A percentile compares a stretch with the other conserved stretches of the same genome.
phyloP scores from a whole-genome alignment of 2,329 filamentous ascomycete species.

The Chrysoporthe puriensis region DNA sequence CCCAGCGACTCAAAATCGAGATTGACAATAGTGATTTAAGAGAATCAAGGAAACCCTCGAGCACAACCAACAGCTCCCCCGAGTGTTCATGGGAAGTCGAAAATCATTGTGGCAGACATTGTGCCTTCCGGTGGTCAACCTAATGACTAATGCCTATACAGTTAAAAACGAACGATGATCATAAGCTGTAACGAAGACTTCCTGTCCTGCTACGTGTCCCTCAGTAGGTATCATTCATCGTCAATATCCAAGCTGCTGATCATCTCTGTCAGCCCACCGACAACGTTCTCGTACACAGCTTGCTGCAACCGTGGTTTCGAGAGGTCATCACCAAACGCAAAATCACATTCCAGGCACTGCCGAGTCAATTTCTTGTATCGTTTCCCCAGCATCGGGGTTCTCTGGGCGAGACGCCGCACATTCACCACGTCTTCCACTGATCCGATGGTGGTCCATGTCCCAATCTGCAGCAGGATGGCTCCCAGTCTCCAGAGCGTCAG shows the following conservation, averaged over 20 bases:
- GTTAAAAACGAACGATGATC: too few species aligned
- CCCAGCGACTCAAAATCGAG: too few species aligned
- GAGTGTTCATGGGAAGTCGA: too few species aligned
- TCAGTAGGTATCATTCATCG: conserved; percentile 23
- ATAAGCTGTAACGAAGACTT: too few species aligned
- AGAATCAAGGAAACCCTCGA: too few species aligned
- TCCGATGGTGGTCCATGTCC: conserved; percentile 18
- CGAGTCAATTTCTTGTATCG: conserved; percentile 27
- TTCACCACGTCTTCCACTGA: conserved; percentile 14
- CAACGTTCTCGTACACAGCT: conserved; percentile 31
- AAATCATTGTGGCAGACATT: background rate
- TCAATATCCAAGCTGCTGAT: conserved; percentile 4
- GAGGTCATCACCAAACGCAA: conserved; percentile 29
- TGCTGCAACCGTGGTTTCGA: conserved; percentile 27
- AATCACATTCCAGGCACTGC: conserved; percentile 28
- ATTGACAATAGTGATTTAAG: too few species aligned
- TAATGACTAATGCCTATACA: too few species aligned
- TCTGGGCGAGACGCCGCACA: conserved; percentile 15
- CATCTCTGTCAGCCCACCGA: conserved; percentile 27
- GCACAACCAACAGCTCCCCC: too few species aligned
- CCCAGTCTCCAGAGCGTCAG: conserved; percentile 27
- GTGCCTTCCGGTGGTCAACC: too few species aligned
- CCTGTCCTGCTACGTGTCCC: too few species aligned
- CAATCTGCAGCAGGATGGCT: conserved; percentile 26
- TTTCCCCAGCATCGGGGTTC: conserved; percentile 6